Percentiles rank a stretch among this genome's conserved stretches.
Conservation (phyloP, 805 yeast genomes). For the Myxozyma melibiosi region DNA sequence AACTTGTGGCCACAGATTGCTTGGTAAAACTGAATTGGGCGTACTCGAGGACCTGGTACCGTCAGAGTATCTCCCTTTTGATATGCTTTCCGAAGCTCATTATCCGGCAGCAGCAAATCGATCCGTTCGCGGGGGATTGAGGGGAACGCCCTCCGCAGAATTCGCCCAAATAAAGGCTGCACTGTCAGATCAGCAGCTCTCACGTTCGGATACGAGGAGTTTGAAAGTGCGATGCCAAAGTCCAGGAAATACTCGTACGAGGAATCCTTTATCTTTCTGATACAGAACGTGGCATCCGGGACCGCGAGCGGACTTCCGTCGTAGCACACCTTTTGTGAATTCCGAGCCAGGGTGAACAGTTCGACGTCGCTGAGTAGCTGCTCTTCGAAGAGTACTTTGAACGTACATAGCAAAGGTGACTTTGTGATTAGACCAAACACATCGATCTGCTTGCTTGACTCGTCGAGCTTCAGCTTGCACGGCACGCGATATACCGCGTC, state of each 20-base stretch:
- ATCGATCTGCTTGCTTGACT: constrained; percentile 3
- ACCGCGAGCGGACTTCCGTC: constrained; percentile 18
- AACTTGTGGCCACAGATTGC: constrained; percentile 19
- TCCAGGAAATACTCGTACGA: constrained; percentile 11
- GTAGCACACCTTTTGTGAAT: constrained; percentile 4
- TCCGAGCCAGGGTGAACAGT: constrained; percentile 2
- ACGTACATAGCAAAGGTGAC: constrained; percentile 1
- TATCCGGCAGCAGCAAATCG: constrained; percentile 11
- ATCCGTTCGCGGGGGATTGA: constrained; percentile 8
- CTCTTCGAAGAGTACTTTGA: background rate
- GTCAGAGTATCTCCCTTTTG: constrained; percentile 1
- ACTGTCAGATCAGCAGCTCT: constrained; percentile 24
- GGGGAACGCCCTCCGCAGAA: constrained; percentile 25
- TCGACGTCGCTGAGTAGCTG: constrained; percentile 10
- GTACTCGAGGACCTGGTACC: constrained; percentile 3
- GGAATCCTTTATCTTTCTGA: background rate
- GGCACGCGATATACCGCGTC: constrained; percentile 6
- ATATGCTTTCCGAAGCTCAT: constrained; percentile 12
- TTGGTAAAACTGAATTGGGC: constrained; percentile 23
- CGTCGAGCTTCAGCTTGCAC: constrained; percentile 10
- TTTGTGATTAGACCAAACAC: constrained; percentile 3
- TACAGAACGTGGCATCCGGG: constrained; percentile 17
- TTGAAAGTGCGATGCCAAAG: constrained; percentile 22
- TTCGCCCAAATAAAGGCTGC: constrained; percentile 15
- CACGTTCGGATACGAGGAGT: constrained; percentile 16